Evolutionary conservation across 805 yeast species (phyloP).

Genomic region (Metschnikowia colocasiae): DNA sequence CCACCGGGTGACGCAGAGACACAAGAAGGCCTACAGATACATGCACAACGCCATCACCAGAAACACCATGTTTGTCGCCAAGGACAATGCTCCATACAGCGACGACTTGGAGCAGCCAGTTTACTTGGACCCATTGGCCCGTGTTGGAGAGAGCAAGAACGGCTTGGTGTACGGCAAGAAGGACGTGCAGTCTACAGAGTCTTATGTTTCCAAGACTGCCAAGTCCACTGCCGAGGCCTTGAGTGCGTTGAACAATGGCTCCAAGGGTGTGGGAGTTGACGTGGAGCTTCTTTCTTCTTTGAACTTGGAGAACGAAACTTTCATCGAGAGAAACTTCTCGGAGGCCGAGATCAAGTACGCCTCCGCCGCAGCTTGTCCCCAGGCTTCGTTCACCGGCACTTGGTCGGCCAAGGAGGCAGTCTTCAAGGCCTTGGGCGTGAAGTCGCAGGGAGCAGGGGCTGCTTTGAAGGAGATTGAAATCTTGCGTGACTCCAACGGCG

Average conservation of each 20-base stretch:
- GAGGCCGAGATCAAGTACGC: slow-evolving; percentile 77
- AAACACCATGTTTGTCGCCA: slow-evolving; percentile 88
- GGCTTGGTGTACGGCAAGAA: slow-evolving; percentile 48
- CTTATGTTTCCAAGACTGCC: slow-evolving; percentile 47
- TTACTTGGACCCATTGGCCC: slow-evolving; percentile 93
- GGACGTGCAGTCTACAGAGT: slow-evolving; percentile 44
- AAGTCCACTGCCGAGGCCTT: slow-evolving; percentile 64
- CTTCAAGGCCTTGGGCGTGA: slow-evolving; percentile 89
- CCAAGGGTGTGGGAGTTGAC: slow-evolving; percentile 90
- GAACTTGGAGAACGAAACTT: slow-evolving; percentile 85
- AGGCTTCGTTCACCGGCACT: slow-evolving; percentile 92
- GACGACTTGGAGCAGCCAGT: slow-evolving; percentile 86
- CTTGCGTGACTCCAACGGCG: slow-evolving; percentile 64
- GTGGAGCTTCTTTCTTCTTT: slow-evolving; percentile 83
- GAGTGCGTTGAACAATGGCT: slow-evolving; percentile 49
- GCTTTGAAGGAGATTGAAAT: slow-evolving; percentile 89
- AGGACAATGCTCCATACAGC: slow-evolving; percentile 88
- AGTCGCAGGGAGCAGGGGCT: slow-evolving; percentile 93
- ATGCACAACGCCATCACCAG: slow-evolving; percentile 91
- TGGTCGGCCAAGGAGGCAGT: slow-evolving; percentile 99
- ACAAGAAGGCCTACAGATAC: slow-evolving; percentile 88
- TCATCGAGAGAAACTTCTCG: slow-evolving; percentile 90
- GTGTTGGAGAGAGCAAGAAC: slow-evolving; percentile 48
- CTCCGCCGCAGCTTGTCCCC: slow-evolving; percentile 64
- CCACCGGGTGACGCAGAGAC: slow-evolving; percentile 69